Evolutionary conservation across 495 filamentous ascomycete genomes (phyloP).

Genomic region (Penicillium antarcticum): DNA sequence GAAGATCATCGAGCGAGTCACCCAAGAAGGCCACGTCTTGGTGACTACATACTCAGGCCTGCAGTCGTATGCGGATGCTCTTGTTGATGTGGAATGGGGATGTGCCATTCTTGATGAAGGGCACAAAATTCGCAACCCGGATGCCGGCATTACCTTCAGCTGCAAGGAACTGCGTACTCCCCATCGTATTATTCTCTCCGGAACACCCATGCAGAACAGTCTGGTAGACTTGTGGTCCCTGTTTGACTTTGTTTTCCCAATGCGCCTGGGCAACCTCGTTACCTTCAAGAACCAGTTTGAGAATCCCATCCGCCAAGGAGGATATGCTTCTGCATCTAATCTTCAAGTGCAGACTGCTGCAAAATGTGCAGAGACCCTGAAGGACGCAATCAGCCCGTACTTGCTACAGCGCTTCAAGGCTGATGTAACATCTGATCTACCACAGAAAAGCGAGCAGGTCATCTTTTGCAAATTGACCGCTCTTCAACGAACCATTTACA

Average conservation of each 20-base stretch:
- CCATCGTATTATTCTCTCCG: slow-evolving; percentile 89
- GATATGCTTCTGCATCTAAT: slow-evolving; percentile 91
- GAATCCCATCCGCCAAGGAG: slow-evolving; percentile 84
- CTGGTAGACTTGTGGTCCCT: slow-evolving; percentile 94
- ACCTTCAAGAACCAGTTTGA: slow-evolving; percentile 88
- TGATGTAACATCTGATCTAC: slow-evolving; percentile 89
- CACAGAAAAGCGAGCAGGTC: slow-evolving; percentile 91
- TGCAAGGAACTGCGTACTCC: slow-evolving; percentile 87
- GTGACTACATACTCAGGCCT: slow-evolving; percentile 94
- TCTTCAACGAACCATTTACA: slow-evolving; percentile 71
- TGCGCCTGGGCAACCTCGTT: slow-evolving; percentile 88
- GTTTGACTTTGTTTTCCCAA: slow-evolving; percentile 94
- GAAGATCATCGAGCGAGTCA: slow-evolving; percentile 76
- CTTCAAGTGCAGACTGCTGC: slow-evolving; percentile 88
- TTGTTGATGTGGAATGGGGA: slow-evolving; percentile 82
- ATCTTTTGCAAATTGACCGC: slow-evolving; percentile 89
- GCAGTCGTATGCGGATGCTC: slow-evolving; percentile 74
- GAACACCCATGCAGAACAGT: slow-evolving; percentile 98
- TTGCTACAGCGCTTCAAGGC: slow-evolving; percentile 91
- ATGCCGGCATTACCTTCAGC: slow-evolving; percentile 84
- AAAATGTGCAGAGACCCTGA: slow-evolving; percentile 84
- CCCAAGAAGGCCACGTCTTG: slow-evolving; percentile 85
- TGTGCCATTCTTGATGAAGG: slow-evolving; percentile 96
- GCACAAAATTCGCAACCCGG: slow-evolving; percentile 95
- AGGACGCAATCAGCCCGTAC: slow-evolving; percentile 87